phyloP scores from a whole-genome alignment of 768 basidiomycete species.

The Trametes villosa region DNA sequence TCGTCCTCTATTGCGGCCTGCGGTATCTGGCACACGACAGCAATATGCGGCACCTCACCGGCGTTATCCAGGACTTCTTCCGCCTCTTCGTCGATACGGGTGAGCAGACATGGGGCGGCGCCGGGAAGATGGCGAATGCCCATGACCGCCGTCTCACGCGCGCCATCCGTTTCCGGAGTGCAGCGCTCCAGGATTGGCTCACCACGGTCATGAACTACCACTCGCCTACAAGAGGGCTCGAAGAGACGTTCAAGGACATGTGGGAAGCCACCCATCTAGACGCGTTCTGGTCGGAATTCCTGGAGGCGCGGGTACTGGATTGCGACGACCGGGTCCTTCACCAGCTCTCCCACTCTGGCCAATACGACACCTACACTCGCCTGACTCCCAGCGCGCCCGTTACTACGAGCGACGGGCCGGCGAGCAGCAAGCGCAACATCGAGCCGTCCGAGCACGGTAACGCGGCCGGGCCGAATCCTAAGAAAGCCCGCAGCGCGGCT shows the following conservation, averaged over 20 bases:
- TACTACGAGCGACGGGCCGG: neutral
- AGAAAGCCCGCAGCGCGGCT: neutral
- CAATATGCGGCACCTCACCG: neutral
- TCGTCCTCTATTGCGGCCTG: neutral
- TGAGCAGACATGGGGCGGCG: neutral
- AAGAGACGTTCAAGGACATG: neutral
- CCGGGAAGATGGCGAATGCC: neutral
- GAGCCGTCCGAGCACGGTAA: neutral
- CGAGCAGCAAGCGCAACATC: neutral
- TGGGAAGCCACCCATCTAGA: slow-evolving; percentile 2
- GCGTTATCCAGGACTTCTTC: neutral
- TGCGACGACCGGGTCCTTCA: slow-evolving; percentile 3
- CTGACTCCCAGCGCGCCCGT: neutral
- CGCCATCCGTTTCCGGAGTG: neutral
- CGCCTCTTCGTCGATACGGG: neutral
- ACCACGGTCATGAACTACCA: neutral
- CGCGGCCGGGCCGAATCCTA: neutral
- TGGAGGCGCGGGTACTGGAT: neutral
- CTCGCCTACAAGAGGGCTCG: neutral
- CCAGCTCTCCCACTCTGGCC: neutral
- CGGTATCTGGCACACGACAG: neutral
- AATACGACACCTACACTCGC: neutral
- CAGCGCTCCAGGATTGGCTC: slow-evolving; percentile 3
- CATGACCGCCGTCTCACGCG: neutral
- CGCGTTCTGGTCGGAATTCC: slow-evolving; percentile 7